Percentiles rank a stretch among this genome's conserved stretches.
Evolutionary conservation across 1,284 basidiomycete species (phyloP).

Genomic region (Vanrija humicola): DNA sequence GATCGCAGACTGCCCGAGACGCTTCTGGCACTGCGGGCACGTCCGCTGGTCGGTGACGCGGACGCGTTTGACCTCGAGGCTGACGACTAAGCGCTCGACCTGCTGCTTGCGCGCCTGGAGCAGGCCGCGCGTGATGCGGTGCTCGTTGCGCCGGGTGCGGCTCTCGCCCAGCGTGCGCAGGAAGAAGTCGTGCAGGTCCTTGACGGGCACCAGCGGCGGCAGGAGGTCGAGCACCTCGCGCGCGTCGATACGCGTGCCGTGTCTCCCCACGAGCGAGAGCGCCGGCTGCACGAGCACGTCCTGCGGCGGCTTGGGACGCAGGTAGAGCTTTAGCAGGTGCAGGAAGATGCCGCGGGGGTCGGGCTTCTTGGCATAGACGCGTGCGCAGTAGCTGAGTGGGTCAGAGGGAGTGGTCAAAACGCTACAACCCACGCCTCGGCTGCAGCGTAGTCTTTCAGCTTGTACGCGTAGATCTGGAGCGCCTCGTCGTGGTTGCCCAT

Average conservation of each 20-base stretch:
- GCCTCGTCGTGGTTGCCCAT: constrained; percentile 89
- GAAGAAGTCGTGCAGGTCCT: constrained; percentile 66
- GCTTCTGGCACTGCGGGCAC: constrained; percentile 91
- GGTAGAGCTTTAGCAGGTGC: constrained; percentile 79
- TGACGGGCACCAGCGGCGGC: constrained; percentile 76
- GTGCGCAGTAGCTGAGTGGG: constrained; percentile 74
- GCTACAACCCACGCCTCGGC: constrained; percentile 73
- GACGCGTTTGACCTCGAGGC: constrained; percentile 74
- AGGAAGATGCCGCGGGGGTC: constrained; percentile 69
- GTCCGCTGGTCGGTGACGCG: constrained; percentile 86
- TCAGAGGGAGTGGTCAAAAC: not conserved
- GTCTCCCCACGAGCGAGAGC: constrained; percentile 73
- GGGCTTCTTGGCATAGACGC: constrained; percentile 60
- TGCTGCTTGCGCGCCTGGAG: constrained; percentile 56
- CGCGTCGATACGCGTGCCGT: constrained; percentile 75
- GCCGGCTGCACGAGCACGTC: constrained; percentile 65
- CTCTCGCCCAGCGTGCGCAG: constrained; percentile 61
- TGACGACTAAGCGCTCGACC: constrained; percentile 66
- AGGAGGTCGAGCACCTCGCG: constrained; percentile 76
- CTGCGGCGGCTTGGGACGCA: constrained; percentile 50
- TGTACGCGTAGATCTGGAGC: constrained; percentile 85
- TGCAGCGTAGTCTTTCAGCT: constrained; percentile 70
- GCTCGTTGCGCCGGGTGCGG: constrained; percentile 12
- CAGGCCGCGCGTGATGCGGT: constrained; percentile 12
- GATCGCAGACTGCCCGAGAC: constrained; percentile 89